These are phyloP conservation scores for Hippophae rhamnoides DNA, from an alignment of 306 rosid species.

Conservation along the genomic window DNA sequence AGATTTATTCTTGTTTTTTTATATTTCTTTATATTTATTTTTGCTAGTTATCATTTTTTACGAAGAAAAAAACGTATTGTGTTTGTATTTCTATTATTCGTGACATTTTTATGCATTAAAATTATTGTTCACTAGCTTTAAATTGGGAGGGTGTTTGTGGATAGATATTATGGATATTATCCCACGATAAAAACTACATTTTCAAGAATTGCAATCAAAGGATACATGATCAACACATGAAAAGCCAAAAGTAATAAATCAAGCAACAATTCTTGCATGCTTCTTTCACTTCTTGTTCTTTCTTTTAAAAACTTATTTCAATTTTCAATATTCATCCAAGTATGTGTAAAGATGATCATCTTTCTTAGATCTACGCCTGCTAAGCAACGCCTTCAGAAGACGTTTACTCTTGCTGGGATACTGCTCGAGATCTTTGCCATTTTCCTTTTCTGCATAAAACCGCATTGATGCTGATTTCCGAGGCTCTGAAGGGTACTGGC, in stretches of 20 bases:
- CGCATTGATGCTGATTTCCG: conserved; percentile 92
- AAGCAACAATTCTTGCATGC: conserved; percentile 24
- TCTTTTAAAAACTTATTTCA: conserved; percentile 15
- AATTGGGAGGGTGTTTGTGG: too few relatives aligned
- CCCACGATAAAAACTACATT: conserved; percentile 14
- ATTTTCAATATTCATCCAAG: conserved; percentile 77
- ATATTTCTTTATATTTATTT: too few relatives aligned
- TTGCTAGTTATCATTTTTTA: too few relatives aligned
- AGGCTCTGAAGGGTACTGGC: conserved; percentile 85
- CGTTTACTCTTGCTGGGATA: conserved; percentile 87
- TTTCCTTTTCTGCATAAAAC: conserved; percentile 62
- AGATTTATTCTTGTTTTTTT: too few relatives aligned
- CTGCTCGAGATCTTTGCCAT: conserved; percentile 60
- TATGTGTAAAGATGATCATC: conserved; percentile 82
- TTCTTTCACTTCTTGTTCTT: conserved; percentile 24
- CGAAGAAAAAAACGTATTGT: too few relatives aligned
- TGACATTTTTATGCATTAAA: too few relatives aligned
- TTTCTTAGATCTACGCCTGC: conserved; percentile 95
- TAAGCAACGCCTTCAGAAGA: conserved; percentile 82
- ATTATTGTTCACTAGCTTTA: too few relatives aligned
- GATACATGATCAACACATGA: conserved; percentile 7
- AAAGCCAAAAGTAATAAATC: conserved; percentile 27
- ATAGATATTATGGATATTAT: not conserved
- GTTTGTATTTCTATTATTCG: too few relatives aligned
- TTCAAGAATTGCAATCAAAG: conserved; percentile 12